Percentiles rank a stretch among this genome's conserved stretches.
These are phyloP conservation scores for Lotmaria passim DNA, from an alignment of 208 protist species.

Conservation along the genomic window DNA sequence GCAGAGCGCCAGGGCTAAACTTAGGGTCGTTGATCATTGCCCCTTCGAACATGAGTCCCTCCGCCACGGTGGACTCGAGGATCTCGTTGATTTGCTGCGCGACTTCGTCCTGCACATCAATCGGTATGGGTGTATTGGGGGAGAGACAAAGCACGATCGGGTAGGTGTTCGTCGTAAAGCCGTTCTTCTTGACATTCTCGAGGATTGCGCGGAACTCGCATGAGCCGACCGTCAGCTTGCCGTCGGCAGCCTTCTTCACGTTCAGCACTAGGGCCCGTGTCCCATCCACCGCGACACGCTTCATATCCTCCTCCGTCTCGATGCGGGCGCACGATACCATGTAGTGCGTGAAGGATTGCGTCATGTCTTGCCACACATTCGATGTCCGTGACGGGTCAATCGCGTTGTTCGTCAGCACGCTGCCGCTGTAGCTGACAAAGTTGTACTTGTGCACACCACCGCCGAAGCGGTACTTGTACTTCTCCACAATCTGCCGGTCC, in stretches of 20 bases:
- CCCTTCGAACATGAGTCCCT: slow-evolving; percentile 90
- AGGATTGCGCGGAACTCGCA: slow-evolving; percentile 67
- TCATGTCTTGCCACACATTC: slow-evolving; percentile 92
- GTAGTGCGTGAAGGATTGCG: slow-evolving; percentile 86
- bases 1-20: slow-evolving; percentile 84
- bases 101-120: slow-evolving; percentile 63
- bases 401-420: slow-evolving; percentile 84
- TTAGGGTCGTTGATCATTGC: slow-evolving; percentile 88
- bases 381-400: slow-evolving; percentile 77
- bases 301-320: slow-evolving; percentile 69
- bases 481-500: slow-evolving; percentile 78
- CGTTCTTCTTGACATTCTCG: slow-evolving; percentile 70
- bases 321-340: slow-evolving; percentile 65
- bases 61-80: slow-evolving; percentile 67
- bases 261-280: slow-evolving; percentile 62
- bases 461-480: slow-evolving; percentile 89
- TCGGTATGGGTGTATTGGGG: slow-evolving; percentile 41
- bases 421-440: slow-evolving; percentile 81
- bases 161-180: slow-evolving; percentile 77
- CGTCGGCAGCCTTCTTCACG: slow-evolving; percentile 48
- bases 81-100: slow-evolving; percentile 58
- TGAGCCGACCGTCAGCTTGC: slow-evolving; percentile 60
- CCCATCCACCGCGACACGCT: slow-evolving; percentile 44
- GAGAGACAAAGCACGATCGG: slow-evolving; percentile 85
- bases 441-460: slow-evolving; percentile 87